Base-by-base conservation (phyloP, 2,329 filamentous ascomycete genomes). In the Hymenoscyphus salicellus region DNA sequence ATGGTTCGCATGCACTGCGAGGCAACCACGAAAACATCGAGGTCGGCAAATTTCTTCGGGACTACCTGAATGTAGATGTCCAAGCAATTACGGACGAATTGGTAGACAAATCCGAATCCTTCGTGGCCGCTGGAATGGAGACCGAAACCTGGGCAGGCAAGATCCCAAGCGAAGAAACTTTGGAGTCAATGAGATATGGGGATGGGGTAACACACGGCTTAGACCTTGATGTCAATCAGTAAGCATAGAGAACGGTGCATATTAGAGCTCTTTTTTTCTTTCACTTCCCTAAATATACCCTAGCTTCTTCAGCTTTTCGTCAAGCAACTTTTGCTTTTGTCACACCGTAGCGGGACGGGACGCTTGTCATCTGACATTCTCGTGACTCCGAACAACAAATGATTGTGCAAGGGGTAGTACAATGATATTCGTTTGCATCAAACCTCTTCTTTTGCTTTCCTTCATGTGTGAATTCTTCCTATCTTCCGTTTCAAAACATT, bases 11-110 rank as follows among this genome's bases (percentile, higher is more conserved):
- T 43, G 85, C 85, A 55, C 81, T 83, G 16, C 82, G 97, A 6
- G 94, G 94, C 7, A 98, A 98, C 76, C 89, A 96, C 62, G 95
- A 99, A 81, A 99, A 99, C 75, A 98, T 89, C 0, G 93, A 98
- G 30, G 84, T 99, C 0, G 95, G 95, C 38, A 81, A 84, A 55
- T 99, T 97, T 76, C 78, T 99, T 64, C 81, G 86, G 7, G 80
- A 87, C 8, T 99, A 95, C 73, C 84, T 99, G 0, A 85, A 85
- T 58, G 86, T 98, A 1, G 89, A 97, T 74, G 86, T 97, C 1
- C 85, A 91, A 1, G 81, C 82, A 36, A 86, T 98, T 63, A 97
- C 93, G 0, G 80, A 86, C 73, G 88, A 95, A 77, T 79, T 99
- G 55, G 62, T 66, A 26, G 65, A 70, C 33, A 71, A 71, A 41